A percentile compares a stretch with the other conserved stretches of the same genome.
Evolutionary conservation across 768 basidiomycete genomes (phyloP).

Genomic region (Candolleomyces aberdarensis): DNA sequence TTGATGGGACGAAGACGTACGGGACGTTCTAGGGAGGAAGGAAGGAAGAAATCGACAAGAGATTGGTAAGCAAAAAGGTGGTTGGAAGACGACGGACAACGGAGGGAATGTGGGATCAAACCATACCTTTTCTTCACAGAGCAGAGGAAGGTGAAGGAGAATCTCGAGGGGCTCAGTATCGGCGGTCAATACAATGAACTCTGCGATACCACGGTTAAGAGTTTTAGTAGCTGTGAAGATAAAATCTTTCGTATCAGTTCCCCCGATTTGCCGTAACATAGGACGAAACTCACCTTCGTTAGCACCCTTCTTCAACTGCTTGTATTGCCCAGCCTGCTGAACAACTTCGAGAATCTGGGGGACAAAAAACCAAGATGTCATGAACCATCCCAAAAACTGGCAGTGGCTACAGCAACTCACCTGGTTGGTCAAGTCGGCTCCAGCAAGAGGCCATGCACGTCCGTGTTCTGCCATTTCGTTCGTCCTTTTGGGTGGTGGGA

Average conservation of each 20-base stretch:
- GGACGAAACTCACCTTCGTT: constrained; percentile 76
- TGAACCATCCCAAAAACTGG: background rate
- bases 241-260: background rate
- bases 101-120: constrained; percentile 6
- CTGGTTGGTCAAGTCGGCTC: constrained; percentile 85
- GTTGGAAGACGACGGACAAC: background rate
- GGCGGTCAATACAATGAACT: constrained; percentile 94
- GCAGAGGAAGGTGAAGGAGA: constrained; percentile 90
- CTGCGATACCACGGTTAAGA: constrained; percentile 94
- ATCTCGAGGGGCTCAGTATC: constrained; percentile 99
- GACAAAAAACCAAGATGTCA: background rate
- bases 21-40: constrained; percentile 73
- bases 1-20: constrained; percentile 92
- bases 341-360: constrained; percentile 90
- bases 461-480: constrained; percentile 57
- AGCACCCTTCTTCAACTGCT: constrained; percentile 98
- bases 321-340: constrained; percentile 94
- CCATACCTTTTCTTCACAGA: constrained; percentile 95
- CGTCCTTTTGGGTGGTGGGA: constrained; percentile 7
- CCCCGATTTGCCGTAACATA: background rate
- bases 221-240: constrained; percentile 85
- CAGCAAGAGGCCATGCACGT: constrained; percentile 89
- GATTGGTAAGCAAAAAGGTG: too few relatives aligned
- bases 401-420: constrained; percentile 37
- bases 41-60: too few relatives aligned